Conservation (phyloP, 306 rosid species). For the Cicer pinnatifidum region DNA sequence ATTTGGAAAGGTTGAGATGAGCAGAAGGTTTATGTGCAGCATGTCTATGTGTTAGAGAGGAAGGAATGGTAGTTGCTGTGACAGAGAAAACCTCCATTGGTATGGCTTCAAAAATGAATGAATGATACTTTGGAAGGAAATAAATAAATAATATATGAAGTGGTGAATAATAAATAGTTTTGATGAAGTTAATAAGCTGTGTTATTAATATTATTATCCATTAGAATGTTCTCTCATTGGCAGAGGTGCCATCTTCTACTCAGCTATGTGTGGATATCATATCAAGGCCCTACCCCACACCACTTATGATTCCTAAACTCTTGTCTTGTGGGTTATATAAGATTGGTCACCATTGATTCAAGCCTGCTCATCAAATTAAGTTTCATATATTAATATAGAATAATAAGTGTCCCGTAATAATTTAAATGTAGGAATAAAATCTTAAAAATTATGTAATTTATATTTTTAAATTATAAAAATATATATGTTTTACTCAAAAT, state of each 20-base stretch:
- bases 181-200: background rate
- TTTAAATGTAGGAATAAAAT: no score
- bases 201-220: conserved; percentile 41
- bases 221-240: conserved; percentile 45
- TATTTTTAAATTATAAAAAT: no score
- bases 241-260: conserved; percentile 46
- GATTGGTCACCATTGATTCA: background rate
- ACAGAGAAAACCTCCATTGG: conserved; percentile 74
- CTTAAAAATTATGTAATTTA: no score
- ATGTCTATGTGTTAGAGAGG: conserved; percentile 52
- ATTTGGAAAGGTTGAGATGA: conserved; percentile 49
- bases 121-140: background rate
- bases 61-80: conserved; percentile 58
- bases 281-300: conserved; percentile 55
- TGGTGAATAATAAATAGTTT: conserved; percentile 37
- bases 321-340: conserved; percentile 10
- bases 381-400: no score
- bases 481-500: no score
- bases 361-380: no score
- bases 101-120: conserved; percentile 44
- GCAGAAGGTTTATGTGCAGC: conserved; percentile 46
- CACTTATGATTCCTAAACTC: background rate
- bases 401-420: no score
- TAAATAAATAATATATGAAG: conserved; percentile 1
- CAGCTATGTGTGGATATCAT: conserved; percentile 70